phyloP scores from a whole-genome alignment of 306 rosid species.

The Vigna trinervia region DNA sequence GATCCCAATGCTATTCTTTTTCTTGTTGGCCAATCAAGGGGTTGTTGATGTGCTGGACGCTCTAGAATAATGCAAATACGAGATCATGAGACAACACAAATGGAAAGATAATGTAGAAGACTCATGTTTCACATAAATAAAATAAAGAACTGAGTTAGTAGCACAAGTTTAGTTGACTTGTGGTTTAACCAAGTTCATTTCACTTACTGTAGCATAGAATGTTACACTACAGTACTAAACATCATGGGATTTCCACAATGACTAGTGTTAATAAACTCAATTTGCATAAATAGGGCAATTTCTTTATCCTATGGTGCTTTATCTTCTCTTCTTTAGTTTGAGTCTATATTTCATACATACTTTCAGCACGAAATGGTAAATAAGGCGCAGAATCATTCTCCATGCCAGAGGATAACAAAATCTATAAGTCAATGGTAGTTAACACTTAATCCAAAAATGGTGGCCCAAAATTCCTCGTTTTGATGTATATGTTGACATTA shows the following conservation, averaged over 20 bases:
- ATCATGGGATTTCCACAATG: background rate
- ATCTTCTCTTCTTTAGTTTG: background rate
- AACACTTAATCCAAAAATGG: background rate
- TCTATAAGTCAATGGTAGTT: background rate
- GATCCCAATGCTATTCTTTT: slow-evolving; percentile 95
- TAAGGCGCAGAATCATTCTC: background rate
- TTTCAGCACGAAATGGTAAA: background rate
- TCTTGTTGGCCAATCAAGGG: slow-evolving; percentile 96
- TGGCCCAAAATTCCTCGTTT: background rate
- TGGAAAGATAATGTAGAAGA: background rate
- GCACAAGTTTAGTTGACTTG: background rate
- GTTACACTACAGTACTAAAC: background rate
- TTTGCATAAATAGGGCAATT: background rate
- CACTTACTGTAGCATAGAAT: background rate
- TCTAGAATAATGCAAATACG: slow-evolving; percentile 57
- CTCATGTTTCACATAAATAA: slow-evolving; percentile 8
- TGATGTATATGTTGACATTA: background rate
- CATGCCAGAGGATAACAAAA: background rate
- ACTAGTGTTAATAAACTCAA: background rate
- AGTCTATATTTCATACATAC: background rate
- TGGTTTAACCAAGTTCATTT: background rate
- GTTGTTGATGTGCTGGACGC: slow-evolving; percentile 85
- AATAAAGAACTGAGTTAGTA: background rate
- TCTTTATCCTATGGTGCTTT: background rate
- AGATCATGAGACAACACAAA: slow-evolving; percentile 6